A percentile compares a stretch with the other conserved stretches of the same genome.
phyloP scores from a whole-genome alignment of 73 alveolate genomes.

The Effrenium voratum region DNA sequence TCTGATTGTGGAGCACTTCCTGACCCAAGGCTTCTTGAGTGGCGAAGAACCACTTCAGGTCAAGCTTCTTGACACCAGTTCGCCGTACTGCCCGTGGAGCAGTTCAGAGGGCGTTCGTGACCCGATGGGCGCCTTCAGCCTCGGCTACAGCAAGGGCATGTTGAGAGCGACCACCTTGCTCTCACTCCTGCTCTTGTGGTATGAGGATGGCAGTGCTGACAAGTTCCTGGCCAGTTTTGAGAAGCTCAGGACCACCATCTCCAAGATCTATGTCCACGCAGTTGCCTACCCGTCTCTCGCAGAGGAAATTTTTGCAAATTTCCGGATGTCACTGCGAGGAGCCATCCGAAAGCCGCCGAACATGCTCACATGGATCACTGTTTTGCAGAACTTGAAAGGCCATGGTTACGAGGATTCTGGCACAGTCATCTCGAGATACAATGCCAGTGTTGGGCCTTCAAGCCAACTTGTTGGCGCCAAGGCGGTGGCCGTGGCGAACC shows the following conservation, averaged over 20 bases:
- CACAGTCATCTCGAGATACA: neutral
- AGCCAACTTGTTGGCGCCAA: neutral
- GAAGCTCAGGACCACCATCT: neutral
- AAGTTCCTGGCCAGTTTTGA: neutral
- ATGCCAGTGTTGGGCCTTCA: neutral
- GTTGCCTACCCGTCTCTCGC: neutral
- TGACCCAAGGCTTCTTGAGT: neutral
- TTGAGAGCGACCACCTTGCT: neutral
- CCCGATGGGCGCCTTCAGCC: neutral
- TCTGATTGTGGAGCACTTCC: neutral
- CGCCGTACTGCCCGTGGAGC: neutral
- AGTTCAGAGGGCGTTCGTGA: neutral
- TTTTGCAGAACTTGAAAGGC: neutral
- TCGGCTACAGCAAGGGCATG: constrained; percentile 33
- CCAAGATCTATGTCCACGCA: neutral
- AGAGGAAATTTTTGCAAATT: constrained; percentile 12
- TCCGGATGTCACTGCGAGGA: neutral
- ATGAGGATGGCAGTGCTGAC: neutral
- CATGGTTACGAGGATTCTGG: constrained; percentile 12
- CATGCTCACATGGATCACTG: neutral
- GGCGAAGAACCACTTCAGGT: neutral
- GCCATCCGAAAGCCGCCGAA: constrained; percentile 1
- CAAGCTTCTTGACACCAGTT: neutral
- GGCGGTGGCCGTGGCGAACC: constrained; percentile 11
- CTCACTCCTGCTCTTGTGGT: neutral